Conservation (phyloP, 495 filamentous ascomycete species). For the Neurospora sp. region DNA sequence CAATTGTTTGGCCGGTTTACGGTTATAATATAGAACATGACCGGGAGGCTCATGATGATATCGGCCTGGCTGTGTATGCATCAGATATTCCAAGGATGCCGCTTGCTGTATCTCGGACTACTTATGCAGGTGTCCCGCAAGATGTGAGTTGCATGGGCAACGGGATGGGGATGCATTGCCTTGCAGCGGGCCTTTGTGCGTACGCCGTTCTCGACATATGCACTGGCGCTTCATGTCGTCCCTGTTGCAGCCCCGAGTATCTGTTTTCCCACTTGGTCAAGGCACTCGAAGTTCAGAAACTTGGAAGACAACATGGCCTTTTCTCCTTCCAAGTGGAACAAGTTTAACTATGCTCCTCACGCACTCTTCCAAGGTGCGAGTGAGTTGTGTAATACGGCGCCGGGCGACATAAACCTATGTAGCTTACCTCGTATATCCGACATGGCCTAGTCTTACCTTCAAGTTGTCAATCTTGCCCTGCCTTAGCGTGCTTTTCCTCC, state of each 20-base stretch:
- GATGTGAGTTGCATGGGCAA: neutral
- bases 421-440: neutral
- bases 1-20: neutral
- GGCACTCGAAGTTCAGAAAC: neutral
- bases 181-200: neutral
- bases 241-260: neutral
- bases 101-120: neutral
- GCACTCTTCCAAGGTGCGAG: neutral
- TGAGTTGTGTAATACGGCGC: neutral
- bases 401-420: neutral
- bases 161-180: neutral
- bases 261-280: neutral
- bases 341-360: neutral
- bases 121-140: neutral
- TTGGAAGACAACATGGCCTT: neutral
- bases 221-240: neutral
- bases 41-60: neutral
- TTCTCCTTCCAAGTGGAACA: neutral
- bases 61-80: neutral
- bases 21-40: neutral
- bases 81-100: neutral
- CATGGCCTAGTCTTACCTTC: neutral
- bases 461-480: neutral
- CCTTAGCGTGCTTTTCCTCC: neutral
- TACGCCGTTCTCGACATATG: neutral